A percentile compares a stretch with the other conserved stretches of the same genome.
Conservation (phyloP, 345 rosid species). For the Geranium brycei region DNA sequence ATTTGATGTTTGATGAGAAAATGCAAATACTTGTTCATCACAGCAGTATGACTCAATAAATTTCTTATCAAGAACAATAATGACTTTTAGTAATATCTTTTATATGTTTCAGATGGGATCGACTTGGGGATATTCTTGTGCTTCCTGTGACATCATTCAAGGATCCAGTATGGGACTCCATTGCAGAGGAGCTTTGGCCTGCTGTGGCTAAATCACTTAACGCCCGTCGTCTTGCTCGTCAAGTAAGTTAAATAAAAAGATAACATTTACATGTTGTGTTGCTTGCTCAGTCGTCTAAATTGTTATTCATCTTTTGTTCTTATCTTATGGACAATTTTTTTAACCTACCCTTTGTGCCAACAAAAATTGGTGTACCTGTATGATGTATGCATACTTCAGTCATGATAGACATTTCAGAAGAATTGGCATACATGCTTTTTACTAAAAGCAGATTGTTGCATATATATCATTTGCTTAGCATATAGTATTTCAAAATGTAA, state of each 20-base stretch:
- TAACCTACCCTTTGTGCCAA: neutral
- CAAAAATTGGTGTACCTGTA: neutral
- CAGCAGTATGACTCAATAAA: neutral
- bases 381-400: neutral
- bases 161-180: slow-evolving; percentile 62
- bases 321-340: neutral
- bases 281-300: neutral
- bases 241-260: slow-evolving; percentile 30
- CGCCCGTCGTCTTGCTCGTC: slow-evolving; percentile 60
- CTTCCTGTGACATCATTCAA: slow-evolving; percentile 65
- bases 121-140: slow-evolving; percentile 76
- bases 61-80: slow-evolving; percentile 6
- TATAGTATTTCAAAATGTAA: too few relatives aligned
- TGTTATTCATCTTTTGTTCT: neutral
- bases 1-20: neutral
- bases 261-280: neutral
- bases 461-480: too few relatives aligned
- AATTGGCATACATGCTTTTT: too few relatives aligned
- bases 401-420: neutral
- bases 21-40: slow-evolving; percentile 1
- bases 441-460: too few relatives aligned
- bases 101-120: slow-evolving; percentile 58
- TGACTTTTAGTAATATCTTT: neutral
- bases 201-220: slow-evolving; percentile 48
- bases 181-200: slow-evolving; percentile 66